Percentiles rank a stretch among this genome's conserved stretches.
phyloP scores from a whole-genome alignment of 2,329 filamentous ascomycete genomes.

The Cordyceps fumosorosea region DNA sequence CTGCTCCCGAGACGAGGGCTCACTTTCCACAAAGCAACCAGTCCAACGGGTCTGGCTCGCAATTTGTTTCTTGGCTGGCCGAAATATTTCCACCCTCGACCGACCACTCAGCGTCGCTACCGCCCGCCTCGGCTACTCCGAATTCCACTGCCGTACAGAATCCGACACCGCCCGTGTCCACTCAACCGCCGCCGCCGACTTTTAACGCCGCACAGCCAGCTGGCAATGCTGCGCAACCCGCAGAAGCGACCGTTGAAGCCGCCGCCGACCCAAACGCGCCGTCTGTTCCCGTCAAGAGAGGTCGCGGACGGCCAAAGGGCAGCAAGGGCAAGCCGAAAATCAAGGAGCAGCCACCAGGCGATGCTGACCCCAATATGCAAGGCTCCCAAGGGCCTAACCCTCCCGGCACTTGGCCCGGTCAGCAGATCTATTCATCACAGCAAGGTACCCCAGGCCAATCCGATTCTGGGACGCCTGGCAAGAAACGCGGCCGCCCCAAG shows the following conservation, averaged over 20 bases:
- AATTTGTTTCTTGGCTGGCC: slow-evolving; percentile 55
- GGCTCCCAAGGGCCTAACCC: slow-evolving; percentile 5
- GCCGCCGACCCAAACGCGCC: slow-evolving; percentile 13
- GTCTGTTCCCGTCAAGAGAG: slow-evolving; percentile 30
- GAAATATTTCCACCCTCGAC: slow-evolving; percentile 51
- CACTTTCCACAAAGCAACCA: slow-evolving; percentile 50
- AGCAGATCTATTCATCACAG: neutral
- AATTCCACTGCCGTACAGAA: neutral
- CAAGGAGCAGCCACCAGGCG: slow-evolving; percentile 26
- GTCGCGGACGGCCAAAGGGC: slow-evolving; percentile 50
- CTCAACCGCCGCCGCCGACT: neutral
- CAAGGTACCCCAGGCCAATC: slow-evolving; percentile 15
- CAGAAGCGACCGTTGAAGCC: neutral
- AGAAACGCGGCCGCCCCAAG: slow-evolving; percentile 36
- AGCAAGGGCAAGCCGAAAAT: slow-evolving; percentile 51
- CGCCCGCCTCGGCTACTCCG: neutral
- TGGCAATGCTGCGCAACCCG: neutral
- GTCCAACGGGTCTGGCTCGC: slow-evolving; percentile 49
- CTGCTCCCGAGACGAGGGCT: slow-evolving; percentile 42
- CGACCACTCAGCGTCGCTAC: slow-evolving; percentile 7
- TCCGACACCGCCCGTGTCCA: neutral
- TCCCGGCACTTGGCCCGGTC: neutral
- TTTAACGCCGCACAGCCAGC: neutral
- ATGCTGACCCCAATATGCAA: neutral
- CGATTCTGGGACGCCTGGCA: slow-evolving; percentile 19